Base-by-base conservation (phyloP, 495 filamentous ascomycete genomes). In the Trypethelium eluteriae region DNA sequence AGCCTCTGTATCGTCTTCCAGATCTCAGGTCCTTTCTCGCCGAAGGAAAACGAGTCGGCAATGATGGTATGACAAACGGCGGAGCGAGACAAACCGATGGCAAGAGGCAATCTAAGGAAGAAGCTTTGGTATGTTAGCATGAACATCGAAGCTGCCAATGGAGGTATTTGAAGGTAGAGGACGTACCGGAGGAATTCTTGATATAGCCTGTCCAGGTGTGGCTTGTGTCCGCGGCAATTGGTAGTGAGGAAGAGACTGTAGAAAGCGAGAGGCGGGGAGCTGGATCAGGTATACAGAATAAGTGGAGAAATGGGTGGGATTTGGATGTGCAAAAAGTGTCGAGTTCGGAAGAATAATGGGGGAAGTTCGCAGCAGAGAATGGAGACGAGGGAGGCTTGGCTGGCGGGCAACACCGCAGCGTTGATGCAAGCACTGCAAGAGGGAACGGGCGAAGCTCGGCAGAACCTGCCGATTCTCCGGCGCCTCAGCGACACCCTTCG, bases 401-500 rank as follows among this genome's bases (percentile, higher is more conserved):
- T 25, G 10, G 32, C 32, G 53, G 53, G 53, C 53, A 59, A 32
- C 53, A n/a, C 25, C 7, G 53, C 53, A 35, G 53, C 53, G 36
- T 14, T 44, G 41, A 44, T 44, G 41, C 41, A 44, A 44, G 7
- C 14, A 14, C 6, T 44, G 41, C 41, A 44, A 14, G 36, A 36
- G 32, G 25, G 5, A 59, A 18, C 53, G 53, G 53, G 25, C 25
- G 53, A 59, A 34, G 53, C 53, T 59, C 53, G 53, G 53, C 32
- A 59, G 53, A 59, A 59, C 18, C 53, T 59, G 53, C 53, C 53
- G 53, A 59, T 59, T 59, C 53, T 59, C 53, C 53, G 53, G 53
- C 11, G 11, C 32, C 53, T 34, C 7, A 59, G 53, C 53, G 53
- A 59, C 53, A 59, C 53, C 49, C 53, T 59, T 59, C 53, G 53